Evolutionary conservation across 306 rosid species (phyloP).

Genomic region (Sicyos edulis): DNA sequence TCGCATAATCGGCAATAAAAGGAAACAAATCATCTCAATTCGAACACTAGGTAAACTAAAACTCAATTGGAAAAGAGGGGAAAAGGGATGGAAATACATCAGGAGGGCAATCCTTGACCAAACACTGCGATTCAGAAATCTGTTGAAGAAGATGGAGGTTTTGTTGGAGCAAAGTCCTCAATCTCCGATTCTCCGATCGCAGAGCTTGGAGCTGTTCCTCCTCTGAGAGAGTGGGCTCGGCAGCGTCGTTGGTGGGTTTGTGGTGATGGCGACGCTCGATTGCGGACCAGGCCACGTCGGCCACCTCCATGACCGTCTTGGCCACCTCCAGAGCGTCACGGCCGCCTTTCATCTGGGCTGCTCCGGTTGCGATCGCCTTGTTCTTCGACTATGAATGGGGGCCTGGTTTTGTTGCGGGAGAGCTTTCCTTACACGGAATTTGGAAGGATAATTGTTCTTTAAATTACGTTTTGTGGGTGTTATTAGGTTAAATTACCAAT

Average conservation of each 20-base stretch:
- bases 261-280: constrained; percentile 55
- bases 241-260: constrained; percentile 25
- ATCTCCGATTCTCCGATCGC: constrained; percentile 67
- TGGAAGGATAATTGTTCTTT: neutral
- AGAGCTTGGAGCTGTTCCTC: constrained; percentile 51
- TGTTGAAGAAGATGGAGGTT: constrained; percentile 63
- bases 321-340: constrained; percentile 62
- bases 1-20: neutral
- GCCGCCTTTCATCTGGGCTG: constrained; percentile 37
- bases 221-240: constrained; percentile 25
- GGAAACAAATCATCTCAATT: neutral
- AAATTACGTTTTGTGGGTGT: no score
- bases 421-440: neutral
- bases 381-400: neutral
- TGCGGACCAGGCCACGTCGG: constrained; percentile 89
- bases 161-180: constrained; percentile 57
- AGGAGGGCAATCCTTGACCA: constrained; percentile 64
- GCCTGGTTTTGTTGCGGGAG: constrained; percentile 2
- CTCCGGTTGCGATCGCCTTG: neutral
- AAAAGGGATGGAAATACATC: constrained; percentile 41
- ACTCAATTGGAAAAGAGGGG: neutral
- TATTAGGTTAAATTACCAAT: no score
- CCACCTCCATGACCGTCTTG: constrained; percentile 90
- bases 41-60: neutral
- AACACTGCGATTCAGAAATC: constrained; percentile 56